A percentile compares a stretch with the other conserved stretches of the same genome.
Evolutionary conservation across 179 eudicot genomes (phyloP).

Genomic region (Actinidia polygama): DNA sequence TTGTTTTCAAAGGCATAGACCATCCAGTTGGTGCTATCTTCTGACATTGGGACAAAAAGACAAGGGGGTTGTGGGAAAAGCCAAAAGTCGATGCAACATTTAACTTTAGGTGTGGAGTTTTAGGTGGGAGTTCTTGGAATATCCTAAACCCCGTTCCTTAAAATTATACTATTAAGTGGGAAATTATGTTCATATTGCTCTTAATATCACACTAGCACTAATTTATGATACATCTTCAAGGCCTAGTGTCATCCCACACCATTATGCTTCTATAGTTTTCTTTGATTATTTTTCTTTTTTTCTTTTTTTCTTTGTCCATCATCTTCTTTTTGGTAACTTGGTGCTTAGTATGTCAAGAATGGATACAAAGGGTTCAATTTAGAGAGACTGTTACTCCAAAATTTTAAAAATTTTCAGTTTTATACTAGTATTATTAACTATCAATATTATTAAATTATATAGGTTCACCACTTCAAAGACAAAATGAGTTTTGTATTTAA

Average conservation of each 20-base stretch:
- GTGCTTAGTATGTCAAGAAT: too few species aligned
- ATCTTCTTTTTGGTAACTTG: too few species aligned
- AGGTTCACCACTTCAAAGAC: too few species aligned
- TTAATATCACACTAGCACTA: constrained; percentile 6
- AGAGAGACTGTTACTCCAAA: too few species aligned
- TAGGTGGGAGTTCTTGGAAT: constrained; percentile 10
- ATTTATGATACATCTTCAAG: background rate
- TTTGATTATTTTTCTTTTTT: too few species aligned
- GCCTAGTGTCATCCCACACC: background rate
- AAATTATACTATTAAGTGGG: background rate
- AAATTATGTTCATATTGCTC: background rate
- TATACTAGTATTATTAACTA: too few species aligned
- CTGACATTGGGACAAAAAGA: constrained; percentile 14
- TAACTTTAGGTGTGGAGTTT: constrained; percentile 24
- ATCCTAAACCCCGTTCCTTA: background rate
- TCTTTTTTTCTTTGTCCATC: too few species aligned
- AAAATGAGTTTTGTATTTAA: too few species aligned
- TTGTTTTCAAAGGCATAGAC: constrained; percentile 22
- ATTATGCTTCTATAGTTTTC: background rate
- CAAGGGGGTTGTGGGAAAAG: constrained; percentile 7
- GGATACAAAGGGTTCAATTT: too few species aligned
- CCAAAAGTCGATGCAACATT: constrained; percentile 17
- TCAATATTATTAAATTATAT: too few species aligned
- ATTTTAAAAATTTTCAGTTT: too few species aligned
- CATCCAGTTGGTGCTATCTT: constrained; percentile 27